Evolutionary conservation across 2,329 filamentous ascomycete genomes (phyloP).

Genomic region (Endocalyx cinctus): DNA sequence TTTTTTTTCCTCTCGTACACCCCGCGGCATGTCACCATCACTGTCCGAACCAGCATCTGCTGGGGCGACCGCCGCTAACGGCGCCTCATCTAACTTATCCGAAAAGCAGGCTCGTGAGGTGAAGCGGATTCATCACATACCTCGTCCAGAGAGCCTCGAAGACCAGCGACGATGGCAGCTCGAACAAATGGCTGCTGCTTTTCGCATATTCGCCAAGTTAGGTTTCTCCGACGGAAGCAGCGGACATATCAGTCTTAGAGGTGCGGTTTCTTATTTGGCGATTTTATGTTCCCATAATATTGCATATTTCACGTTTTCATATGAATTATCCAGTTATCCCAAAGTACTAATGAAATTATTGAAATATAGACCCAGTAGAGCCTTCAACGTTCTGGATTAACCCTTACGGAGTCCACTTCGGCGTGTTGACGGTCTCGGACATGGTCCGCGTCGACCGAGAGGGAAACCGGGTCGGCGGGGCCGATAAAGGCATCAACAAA

Average conservation of each 20-base stretch:
- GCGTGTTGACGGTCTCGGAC: conserved; percentile 49
- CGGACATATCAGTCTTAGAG: conserved; percentile 46
- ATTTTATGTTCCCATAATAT: no score
- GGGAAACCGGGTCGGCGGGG: conserved; percentile 50
- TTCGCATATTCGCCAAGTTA: conserved; percentile 54
- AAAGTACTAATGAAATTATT: no score
- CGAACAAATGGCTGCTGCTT: conserved; percentile 52
- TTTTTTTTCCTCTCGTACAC: no score
- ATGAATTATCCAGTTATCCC: no score
- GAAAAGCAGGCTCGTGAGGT: no score
- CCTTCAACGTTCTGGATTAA: conserved; percentile 9
- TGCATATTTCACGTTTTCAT: no score
- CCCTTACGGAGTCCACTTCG: conserved; percentile 49
- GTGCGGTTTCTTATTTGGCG: neutral
- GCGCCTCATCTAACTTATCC: no score
- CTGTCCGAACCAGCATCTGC: no score
- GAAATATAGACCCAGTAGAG: conserved; percentile 29
- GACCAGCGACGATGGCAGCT: conserved; percentile 9
- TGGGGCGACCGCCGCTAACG: no score
- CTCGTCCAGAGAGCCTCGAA: conserved; percentile 3
- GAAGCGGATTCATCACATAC: conserved; percentile 6
- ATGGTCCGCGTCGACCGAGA: conserved; percentile 53
- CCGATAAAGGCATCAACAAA: conserved; percentile 43
- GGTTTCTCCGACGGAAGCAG: conserved; percentile 56
- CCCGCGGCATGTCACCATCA: no score